Evolutionary conservation across 2,329 filamentous ascomycete species (phyloP), one percentile per base, ranked within the genome.

Genomic region (Colletotrichum sansevieriae): DNA sequence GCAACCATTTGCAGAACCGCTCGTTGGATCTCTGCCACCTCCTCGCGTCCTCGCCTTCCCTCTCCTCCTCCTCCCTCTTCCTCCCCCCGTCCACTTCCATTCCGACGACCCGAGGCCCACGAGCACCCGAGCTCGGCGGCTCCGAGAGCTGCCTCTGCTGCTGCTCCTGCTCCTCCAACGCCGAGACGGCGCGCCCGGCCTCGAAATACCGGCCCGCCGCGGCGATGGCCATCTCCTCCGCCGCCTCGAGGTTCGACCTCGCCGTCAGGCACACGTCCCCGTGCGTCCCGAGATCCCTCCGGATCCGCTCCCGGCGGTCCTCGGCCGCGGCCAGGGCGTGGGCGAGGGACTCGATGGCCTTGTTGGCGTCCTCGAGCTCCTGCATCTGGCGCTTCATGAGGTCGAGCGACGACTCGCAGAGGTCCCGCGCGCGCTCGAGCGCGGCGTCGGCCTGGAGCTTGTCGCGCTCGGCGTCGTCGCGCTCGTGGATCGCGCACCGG

Each of bases 301-400:
- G 62, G 1, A 68, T 13, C 33, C 65, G 46, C 39, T 68, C 65
- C 13, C 65, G 49, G 7, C 65, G 61, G 13, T 65, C 65, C 39
- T 68, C 65, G 0, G 65, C 62, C 3, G 65, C 65, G 3, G 65
- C 46, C 18, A 68, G 47, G 1, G 65, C 54, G 1, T 22, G 20
- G 3, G 54, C 13, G 3, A 68, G 65, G 9, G 62, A 12, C 8
- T 60, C 65, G 47, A 68, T 65, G 55, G 65, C 47, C 12, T 39
- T 49, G 55, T 68, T 68, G 55, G 62, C 62, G 55, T 68, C 61
- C 61, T 68, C 65, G 55, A 68, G 55, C 62, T 68, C 65, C 54
- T 65, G 61, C 62, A 68, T 68, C 35, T 68, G 65, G n/a, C 65
- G 54, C 65, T 65, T 68, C 65, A 65, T 65, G 29, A 68, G 62